A percentile compares a stretch with the other conserved stretches of the same genome.
phyloP scores from a whole-genome alignment of 495 filamentous ascomycete genomes.

The Barbatosphaeria neglecta region DNA sequence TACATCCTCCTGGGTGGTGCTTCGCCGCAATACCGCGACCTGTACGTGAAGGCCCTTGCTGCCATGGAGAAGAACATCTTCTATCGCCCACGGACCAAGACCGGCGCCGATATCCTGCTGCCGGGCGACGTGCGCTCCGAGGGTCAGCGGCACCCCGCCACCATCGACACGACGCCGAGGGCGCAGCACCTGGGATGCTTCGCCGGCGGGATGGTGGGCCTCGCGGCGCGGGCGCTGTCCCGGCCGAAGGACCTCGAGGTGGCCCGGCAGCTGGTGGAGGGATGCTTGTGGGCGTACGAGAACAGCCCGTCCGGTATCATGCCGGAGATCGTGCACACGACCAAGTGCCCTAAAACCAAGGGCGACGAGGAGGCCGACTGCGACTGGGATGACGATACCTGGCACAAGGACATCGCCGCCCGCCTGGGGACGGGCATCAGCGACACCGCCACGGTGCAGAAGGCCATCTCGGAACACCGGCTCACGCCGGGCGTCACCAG shows the following conservation, averaged over 20 bases:
- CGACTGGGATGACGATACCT: constrained; percentile 56
- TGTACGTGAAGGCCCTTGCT: constrained; percentile 62
- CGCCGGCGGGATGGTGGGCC: constrained; percentile 69
- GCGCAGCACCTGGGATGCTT: constrained; percentile 50
- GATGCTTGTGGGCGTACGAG: constrained; percentile 77
- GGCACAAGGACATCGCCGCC: constrained; percentile 18
- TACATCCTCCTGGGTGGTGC: constrained; percentile 59
- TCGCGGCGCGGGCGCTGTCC: constrained; percentile 61
- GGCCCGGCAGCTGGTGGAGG: constrained; percentile 63
- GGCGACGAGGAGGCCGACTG: constrained; percentile 33
- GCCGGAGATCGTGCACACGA: constrained; percentile 57
- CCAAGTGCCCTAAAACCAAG: constrained; percentile 39
- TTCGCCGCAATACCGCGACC: constrained; percentile 56
- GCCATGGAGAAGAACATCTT: constrained; percentile 54
- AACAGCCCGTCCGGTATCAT: constrained; percentile 64
- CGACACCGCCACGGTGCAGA: constrained; percentile 41
- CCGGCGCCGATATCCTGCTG: constrained; percentile 31
- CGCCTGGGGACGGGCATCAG: constrained; percentile 22
- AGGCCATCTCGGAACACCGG: constrained; percentile 2
- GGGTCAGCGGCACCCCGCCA: constrained; percentile 38
- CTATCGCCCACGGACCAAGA: constrained; percentile 49
- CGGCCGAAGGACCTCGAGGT: constrained; percentile 56
- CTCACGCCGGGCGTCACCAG: constrained; percentile 11
- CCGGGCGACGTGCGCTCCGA: constrained; percentile 48
- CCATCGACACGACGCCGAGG: constrained; percentile 26